These are phyloP conservation scores for Cladosporium austrohemisphaericum DNA, from an alignment of 2,329 filamentous ascomycete genomes.

Conservation along the genomic window DNA sequence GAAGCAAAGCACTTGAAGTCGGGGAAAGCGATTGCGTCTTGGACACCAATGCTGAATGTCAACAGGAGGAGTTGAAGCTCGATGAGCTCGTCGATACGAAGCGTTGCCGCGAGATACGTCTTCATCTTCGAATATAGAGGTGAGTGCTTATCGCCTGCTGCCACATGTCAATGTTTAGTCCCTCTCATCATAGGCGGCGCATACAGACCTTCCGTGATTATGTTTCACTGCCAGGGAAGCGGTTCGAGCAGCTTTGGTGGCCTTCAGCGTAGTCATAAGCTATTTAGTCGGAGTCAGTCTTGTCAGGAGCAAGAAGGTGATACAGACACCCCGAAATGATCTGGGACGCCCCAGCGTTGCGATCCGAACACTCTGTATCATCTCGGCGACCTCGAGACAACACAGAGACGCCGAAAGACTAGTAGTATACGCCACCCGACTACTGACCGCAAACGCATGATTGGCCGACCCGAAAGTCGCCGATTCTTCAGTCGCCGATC, in stretches of 20 bases:
- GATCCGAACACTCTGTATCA: too few species aligned
- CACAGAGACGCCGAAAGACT: background rate
- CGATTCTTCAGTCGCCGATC: background rate
- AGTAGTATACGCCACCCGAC: background rate
- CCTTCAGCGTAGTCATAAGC: background rate
- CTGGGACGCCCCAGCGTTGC: too few species aligned
- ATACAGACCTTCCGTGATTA: too few species aligned
- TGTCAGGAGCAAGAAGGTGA: too few species aligned
- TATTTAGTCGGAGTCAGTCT: too few species aligned
- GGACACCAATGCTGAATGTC: constrained; percentile 38
- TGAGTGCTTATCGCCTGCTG: background rate
- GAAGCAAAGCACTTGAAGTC: constrained; percentile 62
- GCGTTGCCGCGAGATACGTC: background rate
- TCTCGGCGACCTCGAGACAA: background rate
- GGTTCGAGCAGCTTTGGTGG: background rate
- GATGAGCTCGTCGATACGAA: constrained; percentile 10
- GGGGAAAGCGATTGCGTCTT: constrained; percentile 58
- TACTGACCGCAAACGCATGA: background rate
- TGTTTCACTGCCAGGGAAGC: too few species aligned
- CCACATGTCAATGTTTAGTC: background rate
- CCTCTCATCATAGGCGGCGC: too few species aligned
- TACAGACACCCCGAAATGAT: too few species aligned
- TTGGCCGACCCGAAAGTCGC: background rate
- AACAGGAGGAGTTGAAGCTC: constrained; percentile 38
- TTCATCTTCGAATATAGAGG: background rate